phyloP scores from a whole-genome alignment of 2,329 filamentous ascomycete genomes.

The Epichloe sibirici region DNA sequence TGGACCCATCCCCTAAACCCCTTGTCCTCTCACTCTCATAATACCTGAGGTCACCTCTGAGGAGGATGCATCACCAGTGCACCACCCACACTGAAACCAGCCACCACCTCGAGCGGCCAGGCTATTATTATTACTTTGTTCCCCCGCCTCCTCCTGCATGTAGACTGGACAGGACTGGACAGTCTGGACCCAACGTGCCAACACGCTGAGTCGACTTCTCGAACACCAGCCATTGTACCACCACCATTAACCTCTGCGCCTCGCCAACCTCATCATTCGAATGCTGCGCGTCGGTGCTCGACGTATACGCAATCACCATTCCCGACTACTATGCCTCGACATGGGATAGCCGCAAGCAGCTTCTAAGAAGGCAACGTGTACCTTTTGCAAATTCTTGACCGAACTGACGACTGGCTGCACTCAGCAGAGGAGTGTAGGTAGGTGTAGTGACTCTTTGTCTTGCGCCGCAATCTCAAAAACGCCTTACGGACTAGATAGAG shows the following conservation, averaged over 20 bases:
- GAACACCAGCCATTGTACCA: too few relatives aligned
- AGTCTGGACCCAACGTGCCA: too few relatives aligned
- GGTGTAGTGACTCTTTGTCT: neutral
- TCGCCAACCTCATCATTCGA: neutral
- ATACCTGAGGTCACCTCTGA: neutral
- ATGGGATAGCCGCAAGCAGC: neutral
- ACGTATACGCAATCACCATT: neutral
- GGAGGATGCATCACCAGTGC: neutral
- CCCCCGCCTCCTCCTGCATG: neutral
- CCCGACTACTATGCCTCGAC: conserved; percentile 3
- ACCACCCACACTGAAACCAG: conserved; percentile 2
- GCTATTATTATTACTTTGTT: neutral
- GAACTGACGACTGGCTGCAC: neutral
- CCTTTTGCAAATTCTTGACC: neutral
- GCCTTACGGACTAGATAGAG: neutral
- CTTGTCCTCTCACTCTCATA: neutral
- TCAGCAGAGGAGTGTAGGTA: neutral
- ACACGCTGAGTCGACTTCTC: too few relatives aligned
- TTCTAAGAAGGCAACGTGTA: neutral
- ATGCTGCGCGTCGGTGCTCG: neutral
- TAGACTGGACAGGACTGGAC: too few relatives aligned
- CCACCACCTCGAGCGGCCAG: neutral
- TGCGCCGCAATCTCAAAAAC: neutral
- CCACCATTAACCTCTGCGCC: neutral
- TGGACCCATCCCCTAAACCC: neutral